phyloP scores from a whole-genome alignment of 306 rosid genomes.

The Quillaja saponaria region DNA sequence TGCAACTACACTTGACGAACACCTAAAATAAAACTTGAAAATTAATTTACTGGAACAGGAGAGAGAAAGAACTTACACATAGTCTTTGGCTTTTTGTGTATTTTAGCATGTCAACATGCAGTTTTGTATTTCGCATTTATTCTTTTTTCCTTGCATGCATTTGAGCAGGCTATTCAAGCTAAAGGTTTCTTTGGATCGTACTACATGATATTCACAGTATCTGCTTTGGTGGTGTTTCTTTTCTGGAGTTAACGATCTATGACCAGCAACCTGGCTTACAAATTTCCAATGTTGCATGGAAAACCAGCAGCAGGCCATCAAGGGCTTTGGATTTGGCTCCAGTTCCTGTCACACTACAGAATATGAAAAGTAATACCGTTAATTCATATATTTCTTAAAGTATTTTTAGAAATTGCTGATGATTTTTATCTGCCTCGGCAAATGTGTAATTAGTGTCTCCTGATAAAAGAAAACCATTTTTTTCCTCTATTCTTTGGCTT shows the following conservation, averaged over 20 bases:
- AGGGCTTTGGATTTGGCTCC: constrained; percentile 25
- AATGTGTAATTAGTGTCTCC: constrained; percentile 40
- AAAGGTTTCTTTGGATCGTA: constrained; percentile 48
- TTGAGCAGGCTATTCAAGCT: constrained; percentile 55
- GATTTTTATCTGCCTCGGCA: constrained; percentile 32
- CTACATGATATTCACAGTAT: constrained; percentile 41
- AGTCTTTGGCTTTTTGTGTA: too few relatives aligned
- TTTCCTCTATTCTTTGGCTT: constrained; percentile 11
- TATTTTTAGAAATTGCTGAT: constrained; percentile 36
- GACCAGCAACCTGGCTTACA: not conserved
- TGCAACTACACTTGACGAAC: too few relatives aligned
- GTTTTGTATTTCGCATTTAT: constrained; percentile 18
- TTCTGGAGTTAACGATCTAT: constrained; percentile 42
- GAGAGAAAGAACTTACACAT: too few relatives aligned
- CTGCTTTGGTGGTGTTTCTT: constrained; percentile 46
- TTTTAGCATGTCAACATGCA: too few relatives aligned
- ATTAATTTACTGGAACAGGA: constrained; percentile 16
- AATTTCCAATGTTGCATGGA: constrained; percentile 3
- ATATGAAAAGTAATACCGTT: constrained; percentile 29
- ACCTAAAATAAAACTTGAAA: not conserved
- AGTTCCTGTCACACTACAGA: constrained; percentile 24
- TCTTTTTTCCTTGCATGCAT: constrained; percentile 23
- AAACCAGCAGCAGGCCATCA: constrained; percentile 14
- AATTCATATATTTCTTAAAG: constrained; percentile 35
- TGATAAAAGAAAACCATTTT: not conserved